Base-by-base conservation (phyloP, 768 basidiomycete genomes). In the Tylopilus sp. region DNA sequence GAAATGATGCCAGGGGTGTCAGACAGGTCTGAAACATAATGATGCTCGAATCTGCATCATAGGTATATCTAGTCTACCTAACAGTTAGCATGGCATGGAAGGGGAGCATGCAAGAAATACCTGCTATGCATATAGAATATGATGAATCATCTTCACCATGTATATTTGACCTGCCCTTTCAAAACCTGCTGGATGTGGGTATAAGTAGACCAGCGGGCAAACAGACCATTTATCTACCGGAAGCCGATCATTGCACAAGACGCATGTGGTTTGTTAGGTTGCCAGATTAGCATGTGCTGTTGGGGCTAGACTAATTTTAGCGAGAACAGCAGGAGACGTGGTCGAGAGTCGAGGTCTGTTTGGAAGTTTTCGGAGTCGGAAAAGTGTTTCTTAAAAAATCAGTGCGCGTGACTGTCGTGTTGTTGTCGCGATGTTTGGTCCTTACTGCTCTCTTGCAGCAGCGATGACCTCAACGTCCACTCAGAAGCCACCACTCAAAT, bases 341-440 rank as follows among this genome's bases (percentile, higher is more conserved):
- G n/a, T n/a, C n/a, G n/a, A n/a, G n/a, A n/a, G n/a, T n/a, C n/a
- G n/a, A n/a, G n/a, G n/a, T n/a, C n/a, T n/a, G n/a, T n/a, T n/a
- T n/a, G n/a, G n/a, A n/a, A n/a, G 28, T 26, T 26, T 26, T 26
- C 26, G 26, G 26, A 9, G 26, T 26, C 26, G 5, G 26, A 26
- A 26, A 9, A 9, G 5, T 9, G 9, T 10, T 7, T 28, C 28
- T n/a, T n/a, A 28, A 23, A 22, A 60, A 61, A 40, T 61, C 50
- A 64, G 20, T 50, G 31, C 62, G 62, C 62, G 62, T 63, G 62
- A 63, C 17, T 0, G 17, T 28, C 54, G 50, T 50, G 47, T 57
- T 51, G 53, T 65, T 53, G 58, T 53, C 57, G 59, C 30, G 58
- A 52, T 5, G 44, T 47, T 48, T 44, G 28, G 10, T 28, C 17